A percentile compares a stretch with the other conserved stretches of the same genome.
Evolutionary conservation across 192 early-diverging fungal genomes (phyloP).

Genomic region (Backusella morwellensis): DNA sequence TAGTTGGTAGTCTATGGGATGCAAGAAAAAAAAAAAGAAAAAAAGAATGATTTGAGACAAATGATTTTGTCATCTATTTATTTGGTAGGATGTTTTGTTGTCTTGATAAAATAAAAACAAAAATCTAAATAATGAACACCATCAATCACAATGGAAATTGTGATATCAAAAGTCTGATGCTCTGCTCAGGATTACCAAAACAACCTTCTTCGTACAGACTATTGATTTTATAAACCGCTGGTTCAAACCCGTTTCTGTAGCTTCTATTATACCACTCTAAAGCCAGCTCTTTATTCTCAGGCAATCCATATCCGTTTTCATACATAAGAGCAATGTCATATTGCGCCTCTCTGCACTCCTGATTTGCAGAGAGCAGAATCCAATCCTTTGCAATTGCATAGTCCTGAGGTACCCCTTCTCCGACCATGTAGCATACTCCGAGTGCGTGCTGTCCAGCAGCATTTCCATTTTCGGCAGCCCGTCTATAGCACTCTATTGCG

Average conservation of each 20-base stretch:
- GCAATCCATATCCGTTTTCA: not conserved
- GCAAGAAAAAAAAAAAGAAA: too few species aligned
- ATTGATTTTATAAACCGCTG: not conserved
- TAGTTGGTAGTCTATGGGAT: too few species aligned
- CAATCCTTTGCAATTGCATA: not conserved
- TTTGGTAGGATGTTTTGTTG: too few species aligned
- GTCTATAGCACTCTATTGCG: not conserved
- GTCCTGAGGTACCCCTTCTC: not conserved
- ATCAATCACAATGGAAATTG: not conserved
- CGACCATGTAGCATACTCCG: not conserved
- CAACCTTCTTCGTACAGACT: not conserved
- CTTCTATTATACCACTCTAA: not conserved
- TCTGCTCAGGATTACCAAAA: not conserved
- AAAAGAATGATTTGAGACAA: too few species aligned
- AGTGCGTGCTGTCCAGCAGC: not conserved
- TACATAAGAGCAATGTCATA: not conserved
- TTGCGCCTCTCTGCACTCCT: not conserved
- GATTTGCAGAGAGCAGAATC: not conserved
- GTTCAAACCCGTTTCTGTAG: not conserved
- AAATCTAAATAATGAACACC: too few species aligned
- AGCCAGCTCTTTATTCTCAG: not conserved
- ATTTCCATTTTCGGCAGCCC: not conserved
- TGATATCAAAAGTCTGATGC: not conserved
- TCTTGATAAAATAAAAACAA: too few species aligned
- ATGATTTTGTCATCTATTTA: too few species aligned